Evolutionary conservation across 2,329 filamentous ascomycete genomes (phyloP).

Genomic region (Aspergillaceae sp.): DNA sequence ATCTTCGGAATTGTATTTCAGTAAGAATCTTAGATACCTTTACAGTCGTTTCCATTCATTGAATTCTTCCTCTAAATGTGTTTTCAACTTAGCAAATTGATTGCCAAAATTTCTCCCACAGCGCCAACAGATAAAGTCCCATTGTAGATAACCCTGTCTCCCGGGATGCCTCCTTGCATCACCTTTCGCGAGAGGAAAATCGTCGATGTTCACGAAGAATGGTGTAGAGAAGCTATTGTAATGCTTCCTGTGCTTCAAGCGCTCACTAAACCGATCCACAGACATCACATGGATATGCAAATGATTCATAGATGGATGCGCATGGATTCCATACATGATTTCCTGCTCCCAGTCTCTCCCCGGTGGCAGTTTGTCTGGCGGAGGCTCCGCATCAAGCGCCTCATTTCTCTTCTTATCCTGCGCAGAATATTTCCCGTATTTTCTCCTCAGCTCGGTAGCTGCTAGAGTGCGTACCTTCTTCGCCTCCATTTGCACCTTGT

Average conservation of each 20-base stretch:
- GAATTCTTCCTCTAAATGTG: slow-evolving; percentile 67
- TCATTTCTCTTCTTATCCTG: slow-evolving; percentile 55
- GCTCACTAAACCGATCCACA: slow-evolving; percentile 64
- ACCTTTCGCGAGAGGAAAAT: slow-evolving; percentile 64
- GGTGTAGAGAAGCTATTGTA: slow-evolving; percentile 85
- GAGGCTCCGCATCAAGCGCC: slow-evolving; percentile 53
- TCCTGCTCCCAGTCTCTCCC: slow-evolving; percentile 74
- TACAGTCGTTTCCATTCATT: slow-evolving; percentile 62
- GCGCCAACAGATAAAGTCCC: slow-evolving; percentile 72
- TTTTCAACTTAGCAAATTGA: slow-evolving; percentile 64
- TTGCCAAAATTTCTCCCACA: slow-evolving; percentile 68
- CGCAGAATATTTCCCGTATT: slow-evolving; percentile 54
- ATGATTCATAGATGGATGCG: slow-evolving; percentile 83
- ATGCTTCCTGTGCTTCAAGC: slow-evolving; percentile 72
- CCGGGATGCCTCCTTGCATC: slow-evolving; percentile 55
- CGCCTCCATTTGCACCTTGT: slow-evolving; percentile 53
- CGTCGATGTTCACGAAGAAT: slow-evolving; percentile 70
- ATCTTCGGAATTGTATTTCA: no score
- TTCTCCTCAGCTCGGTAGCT: slow-evolving; percentile 64
- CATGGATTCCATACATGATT: slow-evolving; percentile 71
- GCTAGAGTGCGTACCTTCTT: slow-evolving; percentile 55
- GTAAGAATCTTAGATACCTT: slow-evolving; percentile 5
- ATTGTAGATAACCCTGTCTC: slow-evolving; percentile 50
- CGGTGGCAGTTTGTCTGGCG: slow-evolving; percentile 48
- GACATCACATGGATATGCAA: slow-evolving; percentile 84